A percentile compares a stretch with the other conserved stretches of the same genome.
phyloP scores from a whole-genome alignment of 305 asterid species.

The Solanum hybrid region DNA sequence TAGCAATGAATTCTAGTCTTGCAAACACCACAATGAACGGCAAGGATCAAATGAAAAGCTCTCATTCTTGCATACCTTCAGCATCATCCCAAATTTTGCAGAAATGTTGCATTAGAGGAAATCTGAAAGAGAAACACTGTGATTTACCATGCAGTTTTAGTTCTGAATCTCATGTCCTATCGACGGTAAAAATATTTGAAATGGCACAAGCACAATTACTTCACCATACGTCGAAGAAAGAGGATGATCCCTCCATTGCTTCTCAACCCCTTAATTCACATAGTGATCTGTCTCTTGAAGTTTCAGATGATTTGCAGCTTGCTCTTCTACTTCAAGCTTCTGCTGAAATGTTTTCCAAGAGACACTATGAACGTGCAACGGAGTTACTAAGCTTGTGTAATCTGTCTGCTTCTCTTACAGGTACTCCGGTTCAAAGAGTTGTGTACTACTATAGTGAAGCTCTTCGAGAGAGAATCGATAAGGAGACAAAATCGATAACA shows the following conservation, averaged over 20 bases:
- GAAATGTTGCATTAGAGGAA: conserved; percentile 7
- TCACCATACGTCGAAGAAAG: background rate
- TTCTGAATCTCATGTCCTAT: background rate
- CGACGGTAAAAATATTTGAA: conserved; percentile 9
- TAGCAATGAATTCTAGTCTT: background rate
- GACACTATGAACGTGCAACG: conserved; percentile 15
- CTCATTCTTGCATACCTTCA: background rate
- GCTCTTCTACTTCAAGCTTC: conserved; percentile 22
- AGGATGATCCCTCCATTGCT: background rate
- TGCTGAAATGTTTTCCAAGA: conserved; percentile 14
- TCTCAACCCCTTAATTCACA: background rate
- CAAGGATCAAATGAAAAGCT: background rate
- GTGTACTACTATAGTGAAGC: conserved; percentile 15
- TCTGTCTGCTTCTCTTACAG: conserved; percentile 3
- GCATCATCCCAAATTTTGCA: conserved; percentile 15
- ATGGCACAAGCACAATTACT: conserved; percentile 10
- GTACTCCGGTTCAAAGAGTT: conserved; percentile 23
- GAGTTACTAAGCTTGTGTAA: conserved; percentile 5
- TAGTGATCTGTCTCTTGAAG: background rate
- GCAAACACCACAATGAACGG: background rate
- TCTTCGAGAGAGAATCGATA: conserved; percentile 15
- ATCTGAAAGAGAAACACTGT: background rate
- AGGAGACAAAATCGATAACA: background rate
- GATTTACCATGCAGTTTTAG: background rate
- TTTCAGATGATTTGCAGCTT: conserved; percentile 7